These are phyloP conservation scores for Chrysochromulina parva DNA, from an alignment of 78 protist species.

Conservation along the genomic window DNA sequence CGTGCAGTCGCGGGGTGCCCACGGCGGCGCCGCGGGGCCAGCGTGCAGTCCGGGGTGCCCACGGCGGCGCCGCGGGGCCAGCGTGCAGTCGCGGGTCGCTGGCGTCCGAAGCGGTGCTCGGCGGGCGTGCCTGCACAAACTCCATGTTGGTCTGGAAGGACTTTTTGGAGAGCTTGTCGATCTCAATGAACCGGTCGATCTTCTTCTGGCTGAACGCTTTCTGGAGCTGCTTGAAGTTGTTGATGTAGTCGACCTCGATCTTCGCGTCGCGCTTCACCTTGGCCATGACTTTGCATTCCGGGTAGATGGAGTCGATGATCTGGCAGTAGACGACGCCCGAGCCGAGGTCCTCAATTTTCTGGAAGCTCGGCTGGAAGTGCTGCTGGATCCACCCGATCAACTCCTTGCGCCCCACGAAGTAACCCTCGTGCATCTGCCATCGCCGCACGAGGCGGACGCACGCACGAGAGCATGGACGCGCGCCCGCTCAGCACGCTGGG, in stretches of 20 bases:
- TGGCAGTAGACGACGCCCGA: constrained; percentile 20
- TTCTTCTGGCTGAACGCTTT: not conserved
- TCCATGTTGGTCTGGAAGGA: constrained; percentile 20
- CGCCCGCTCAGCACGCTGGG: no score
- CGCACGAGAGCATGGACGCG: no score
- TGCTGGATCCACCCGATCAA: not conserved
- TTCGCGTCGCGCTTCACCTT: constrained; percentile 5
- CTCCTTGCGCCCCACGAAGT: constrained; percentile 27
- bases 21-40: no score
- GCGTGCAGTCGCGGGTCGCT: no score
- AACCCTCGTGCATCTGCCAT: constrained; percentile 12
- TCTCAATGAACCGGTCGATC: constrained; percentile 4
- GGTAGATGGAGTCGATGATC: constrained; percentile 28
- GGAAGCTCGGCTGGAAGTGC: not conserved
- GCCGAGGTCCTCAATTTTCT: not conserved
- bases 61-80: no score
- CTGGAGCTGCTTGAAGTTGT: constrained; percentile 28
- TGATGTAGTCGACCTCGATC: not conserved
- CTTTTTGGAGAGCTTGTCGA: constrained; percentile 6
- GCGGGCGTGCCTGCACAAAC: not conserved
- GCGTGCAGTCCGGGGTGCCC: no score
- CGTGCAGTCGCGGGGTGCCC: no score
- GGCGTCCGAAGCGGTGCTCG: no score
- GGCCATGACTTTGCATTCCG: not conserved
- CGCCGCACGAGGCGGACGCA: no score